Base-by-base conservation (phyloP, 345 rosid species). In the Clarkia xantiana region DNA sequence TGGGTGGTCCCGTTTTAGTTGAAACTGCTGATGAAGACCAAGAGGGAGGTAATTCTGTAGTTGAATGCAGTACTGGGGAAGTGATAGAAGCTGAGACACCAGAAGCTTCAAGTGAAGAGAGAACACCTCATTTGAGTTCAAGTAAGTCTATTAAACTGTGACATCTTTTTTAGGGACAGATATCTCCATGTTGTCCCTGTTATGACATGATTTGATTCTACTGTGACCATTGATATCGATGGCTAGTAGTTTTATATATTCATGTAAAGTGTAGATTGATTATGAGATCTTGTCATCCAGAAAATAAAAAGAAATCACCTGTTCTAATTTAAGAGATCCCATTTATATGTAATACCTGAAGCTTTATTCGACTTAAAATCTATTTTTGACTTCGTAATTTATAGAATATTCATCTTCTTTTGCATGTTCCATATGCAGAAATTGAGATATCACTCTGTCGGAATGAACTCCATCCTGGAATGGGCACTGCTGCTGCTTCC, bases 371-470 rank as follows among this genome's bases (percentile, higher is more conserved):
- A 29, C 36, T 29, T 13, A 14, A 42, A 15, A 11, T 43, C 22
- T 51, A 14, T 19, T 43, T 11, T 52, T 8, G 14, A 14, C 18
- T 48, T 22, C 55, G 45, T 38, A 44, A 42, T 23, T 56, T 63
- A 39, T 58, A 61, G 20, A 18, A 56, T 51, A 43, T 58, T 70
- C 40, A 49, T 18, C 54, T 60, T 13, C 34, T 47, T 61, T 23
- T 14, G 56, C 42, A 29, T 51, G 19, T 54, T 54, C 39, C 54
- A 34, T 54, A 60, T 73, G 56, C 76, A 88, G 97, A 75, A 48
- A 68, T 81, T 73, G 89, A 78, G 75, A 68, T 88, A 67, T 88
- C 97, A 54, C 76, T 88, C 17, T 88, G 97, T 70, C 76, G 80
- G 55, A 72, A 75, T 64, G 89, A 81, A 67, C 81, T 88, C 51